A percentile compares a stretch with the other conserved stretches of the same genome.
These are phyloP conservation scores for Pichia cactophila DNA, from an alignment of 1,139 yeast genomes.

Conservation along the genomic window DNA sequence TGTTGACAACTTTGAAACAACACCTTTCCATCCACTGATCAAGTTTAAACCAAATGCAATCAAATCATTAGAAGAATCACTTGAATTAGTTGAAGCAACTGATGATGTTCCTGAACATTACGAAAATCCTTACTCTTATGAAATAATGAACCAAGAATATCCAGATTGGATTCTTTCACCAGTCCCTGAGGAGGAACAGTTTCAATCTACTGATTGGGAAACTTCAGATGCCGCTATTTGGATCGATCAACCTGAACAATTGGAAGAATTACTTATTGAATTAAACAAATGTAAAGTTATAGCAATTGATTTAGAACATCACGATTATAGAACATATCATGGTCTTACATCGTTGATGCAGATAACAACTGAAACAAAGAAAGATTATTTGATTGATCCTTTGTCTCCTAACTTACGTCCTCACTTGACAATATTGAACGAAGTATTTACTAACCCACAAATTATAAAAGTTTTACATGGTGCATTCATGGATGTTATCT, in stretches of 20 bases:
- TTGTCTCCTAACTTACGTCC: constrained; percentile 66
- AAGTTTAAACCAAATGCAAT: constrained; percentile 65
- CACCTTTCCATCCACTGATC: constrained; percentile 73
- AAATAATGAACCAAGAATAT: constrained; percentile 65
- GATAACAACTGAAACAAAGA: constrained; percentile 58
- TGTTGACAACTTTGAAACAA: constrained; percentile 57
- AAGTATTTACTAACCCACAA: constrained; percentile 69
- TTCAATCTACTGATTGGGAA: constrained; percentile 60
- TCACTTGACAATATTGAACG: constrained; percentile 60
- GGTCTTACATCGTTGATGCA: constrained; percentile 95
- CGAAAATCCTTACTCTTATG: constrained; percentile 75
- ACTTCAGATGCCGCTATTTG: constrained; percentile 51
- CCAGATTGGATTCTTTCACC: constrained; percentile 48
- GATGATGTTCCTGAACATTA: constrained; percentile 51
- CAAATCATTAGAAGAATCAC: constrained; percentile 44
- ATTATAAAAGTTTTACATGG: constrained; percentile 91
- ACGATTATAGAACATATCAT: constrained; percentile 80
- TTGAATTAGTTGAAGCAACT: constrained; percentile 35
- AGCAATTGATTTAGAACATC: constrained; percentile 97
- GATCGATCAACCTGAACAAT: constrained; percentile 54
- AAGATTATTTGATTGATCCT: constrained; percentile 38
- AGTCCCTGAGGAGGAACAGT: constrained; percentile 31
- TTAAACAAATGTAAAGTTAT: constrained; percentile 51
- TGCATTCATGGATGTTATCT: constrained; percentile 91
- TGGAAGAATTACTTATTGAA: constrained; percentile 48